These are phyloP conservation scores for Phytophthora multivora DNA, from an alignment of 352 stramenopile genomes.

Conservation along the genomic window DNA sequence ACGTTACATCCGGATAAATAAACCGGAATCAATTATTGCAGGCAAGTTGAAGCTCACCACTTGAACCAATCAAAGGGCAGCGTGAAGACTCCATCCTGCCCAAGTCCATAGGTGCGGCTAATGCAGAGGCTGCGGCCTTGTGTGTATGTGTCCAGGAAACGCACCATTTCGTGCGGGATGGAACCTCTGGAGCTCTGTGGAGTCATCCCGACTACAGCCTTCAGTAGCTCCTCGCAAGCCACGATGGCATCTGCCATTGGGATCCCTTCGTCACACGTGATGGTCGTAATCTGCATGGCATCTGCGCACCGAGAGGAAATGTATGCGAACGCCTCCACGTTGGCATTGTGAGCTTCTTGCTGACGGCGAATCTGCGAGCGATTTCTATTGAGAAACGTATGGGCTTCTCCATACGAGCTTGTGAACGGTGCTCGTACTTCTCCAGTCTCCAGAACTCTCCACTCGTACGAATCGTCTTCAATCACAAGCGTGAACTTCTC, in stretches of 20 bases:
- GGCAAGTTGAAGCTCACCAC: conserved; percentile 34
- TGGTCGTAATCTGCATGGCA: conserved; percentile 33
- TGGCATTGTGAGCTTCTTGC: conserved; percentile 21
- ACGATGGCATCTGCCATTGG: conserved; percentile 36
- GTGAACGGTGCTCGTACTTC: conserved; percentile 42
- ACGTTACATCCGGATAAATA: conserved; percentile 6
- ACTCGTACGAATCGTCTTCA: conserved; percentile 46
- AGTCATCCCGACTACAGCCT: conserved; percentile 35
- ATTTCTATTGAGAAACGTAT: conserved; percentile 28
- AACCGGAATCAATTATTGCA: conserved; percentile 1
- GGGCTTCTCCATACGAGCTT: conserved; percentile 30
- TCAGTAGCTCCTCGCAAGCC: conserved; percentile 40
- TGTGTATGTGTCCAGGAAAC: conserved; percentile 37
- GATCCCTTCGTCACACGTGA: conserved; percentile 46
- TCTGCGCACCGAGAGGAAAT: conserved; percentile 40
- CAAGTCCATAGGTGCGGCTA: conserved; percentile 40
- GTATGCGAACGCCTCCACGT: conserved; percentile 44
- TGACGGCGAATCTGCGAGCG: conserved; percentile 36
- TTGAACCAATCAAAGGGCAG: conserved; percentile 52
- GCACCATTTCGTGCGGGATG: conserved; percentile 30
- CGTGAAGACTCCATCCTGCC: conserved; percentile 50
- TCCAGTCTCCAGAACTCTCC: conserved; percentile 49
- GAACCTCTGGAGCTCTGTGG: conserved; percentile 17
- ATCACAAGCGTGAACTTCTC: conserved; percentile 48
- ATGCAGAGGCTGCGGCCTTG: conserved; percentile 38